These are phyloP conservation scores for Euclidium syriacum DNA, from an alignment of 345 rosid genomes.

Conservation along the genomic window DNA sequence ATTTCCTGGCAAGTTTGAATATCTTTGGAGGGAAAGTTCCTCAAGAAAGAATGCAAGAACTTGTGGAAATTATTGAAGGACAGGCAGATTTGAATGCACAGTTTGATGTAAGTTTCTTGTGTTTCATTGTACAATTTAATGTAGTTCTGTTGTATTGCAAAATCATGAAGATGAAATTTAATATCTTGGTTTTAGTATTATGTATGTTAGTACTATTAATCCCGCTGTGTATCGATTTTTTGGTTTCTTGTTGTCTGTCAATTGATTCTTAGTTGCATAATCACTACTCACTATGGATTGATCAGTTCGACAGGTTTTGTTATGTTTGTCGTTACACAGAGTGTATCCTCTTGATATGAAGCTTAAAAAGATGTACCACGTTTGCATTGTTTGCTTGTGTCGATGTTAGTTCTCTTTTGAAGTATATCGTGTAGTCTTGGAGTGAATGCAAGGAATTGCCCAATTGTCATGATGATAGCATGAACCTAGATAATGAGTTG, in stretches of 20 bases:
- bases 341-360: not conserved
- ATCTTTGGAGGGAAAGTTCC: slow-evolving; percentile 96
- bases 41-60: slow-evolving; percentile 90
- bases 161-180: not conserved
- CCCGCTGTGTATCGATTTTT: not conserved
- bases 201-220: not conserved
- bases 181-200: not conserved
- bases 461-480: not conserved
- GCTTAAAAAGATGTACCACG: not conserved
- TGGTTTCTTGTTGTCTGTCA: too few relatives aligned
- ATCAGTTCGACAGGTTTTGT: not conserved
- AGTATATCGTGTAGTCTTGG: not conserved
- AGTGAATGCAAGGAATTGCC: not conserved
- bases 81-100: slow-evolving; percentile 96
- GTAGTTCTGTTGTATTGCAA: slow-evolving; percentile 31
- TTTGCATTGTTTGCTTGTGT: not conserved
- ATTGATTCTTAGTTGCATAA: not conserved
- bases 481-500: not conserved
- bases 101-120: slow-evolving; percentile 58
- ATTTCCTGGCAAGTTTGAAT: slow-evolving; percentile 79
- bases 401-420: not conserved
- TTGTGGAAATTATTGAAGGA: slow-evolving; percentile 79
- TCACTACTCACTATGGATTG: not conserved
- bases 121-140: slow-evolving; percentile 34
- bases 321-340: not conserved